Percentiles rank a stretch among this genome's conserved stretches.
Conservation (phyloP, 495 filamentous ascomycete species). For the Tuber umbilicatum region DNA sequence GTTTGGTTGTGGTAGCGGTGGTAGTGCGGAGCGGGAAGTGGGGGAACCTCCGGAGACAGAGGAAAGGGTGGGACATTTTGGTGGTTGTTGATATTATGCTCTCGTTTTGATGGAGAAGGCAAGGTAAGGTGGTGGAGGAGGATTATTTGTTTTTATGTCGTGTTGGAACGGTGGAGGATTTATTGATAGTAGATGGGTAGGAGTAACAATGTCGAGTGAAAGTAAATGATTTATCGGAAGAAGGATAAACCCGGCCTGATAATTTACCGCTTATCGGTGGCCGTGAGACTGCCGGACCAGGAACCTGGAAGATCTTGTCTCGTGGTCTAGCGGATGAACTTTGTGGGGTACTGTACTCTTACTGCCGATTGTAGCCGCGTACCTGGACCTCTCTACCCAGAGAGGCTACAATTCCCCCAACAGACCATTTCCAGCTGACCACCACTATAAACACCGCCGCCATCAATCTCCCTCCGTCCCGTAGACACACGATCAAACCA, state of each 20-base stretch:
- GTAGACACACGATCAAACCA: neutral
- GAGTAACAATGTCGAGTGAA: neutral
- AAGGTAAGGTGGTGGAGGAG: neutral
- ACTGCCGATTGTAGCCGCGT: constrained; percentile 1
- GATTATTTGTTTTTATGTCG: neutral
- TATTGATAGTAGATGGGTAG: neutral
- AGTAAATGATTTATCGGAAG: neutral
- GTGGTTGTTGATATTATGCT: constrained; percentile 27
- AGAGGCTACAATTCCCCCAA: neutral
- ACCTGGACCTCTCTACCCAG: neutral
- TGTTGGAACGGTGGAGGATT: neutral
- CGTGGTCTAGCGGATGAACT: neutral
- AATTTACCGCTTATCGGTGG: neutral
- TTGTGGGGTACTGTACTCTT: neutral
- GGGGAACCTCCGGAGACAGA: constrained; percentile 14
- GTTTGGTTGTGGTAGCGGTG: neutral
- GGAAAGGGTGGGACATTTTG: constrained; percentile 21
- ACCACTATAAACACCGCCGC: neutral
- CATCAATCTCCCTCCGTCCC: neutral
- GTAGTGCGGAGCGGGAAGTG: constrained; percentile 8
- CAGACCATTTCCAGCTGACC: neutral
- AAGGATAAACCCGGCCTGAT: neutral
- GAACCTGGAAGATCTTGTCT: no score
- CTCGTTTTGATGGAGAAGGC: constrained; percentile 24
- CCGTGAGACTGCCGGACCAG: no score